Percentiles rank a stretch among this genome's conserved stretches.
phyloP scores from a whole-genome alignment of 1,139 yeast genomes.

The Taphrina pruni region DNA sequence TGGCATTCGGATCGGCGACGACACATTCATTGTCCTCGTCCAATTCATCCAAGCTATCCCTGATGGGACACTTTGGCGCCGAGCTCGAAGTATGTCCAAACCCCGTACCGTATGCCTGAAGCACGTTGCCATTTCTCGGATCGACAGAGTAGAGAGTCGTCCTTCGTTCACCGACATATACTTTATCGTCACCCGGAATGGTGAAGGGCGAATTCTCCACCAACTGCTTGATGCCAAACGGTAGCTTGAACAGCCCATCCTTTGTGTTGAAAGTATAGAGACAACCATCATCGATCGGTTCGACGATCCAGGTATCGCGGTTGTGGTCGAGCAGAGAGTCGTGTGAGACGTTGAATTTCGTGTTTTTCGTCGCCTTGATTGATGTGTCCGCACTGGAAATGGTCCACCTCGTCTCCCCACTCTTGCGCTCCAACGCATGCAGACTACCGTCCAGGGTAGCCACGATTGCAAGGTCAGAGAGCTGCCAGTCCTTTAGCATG shows the following conservation, averaged over 20 bases:
- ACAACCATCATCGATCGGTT: conserved; percentile 85
- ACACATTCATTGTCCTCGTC: conserved; percentile 47
- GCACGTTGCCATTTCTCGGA: conserved; percentile 75
- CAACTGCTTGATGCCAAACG: conserved; percentile 78
- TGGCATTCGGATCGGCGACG: conserved; percentile 28
- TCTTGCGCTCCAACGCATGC: conserved; percentile 77
- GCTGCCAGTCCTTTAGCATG: conserved; percentile 59
- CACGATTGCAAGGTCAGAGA: conserved; percentile 68
- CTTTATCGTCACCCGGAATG: conserved; percentile 77
- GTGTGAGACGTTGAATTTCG: conserved; percentile 1
- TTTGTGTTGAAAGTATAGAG: conserved; percentile 84
- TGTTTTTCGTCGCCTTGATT: conserved; percentile 5
- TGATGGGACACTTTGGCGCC: conserved; percentile 39
- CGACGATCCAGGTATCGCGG: conserved; percentile 75
- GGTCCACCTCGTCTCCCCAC: conserved; percentile 82
- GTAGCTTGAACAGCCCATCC: conserved; percentile 77
- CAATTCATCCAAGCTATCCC: conserved; percentile 44
- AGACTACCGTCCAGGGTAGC: conserved; percentile 89
- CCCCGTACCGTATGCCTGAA: conserved; percentile 67
- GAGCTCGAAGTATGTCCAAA: conserved; percentile 36
- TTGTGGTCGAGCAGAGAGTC: conserved; percentile 41
- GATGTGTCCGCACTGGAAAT: conserved; percentile 56
- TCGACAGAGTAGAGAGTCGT: conserved; percentile 80
- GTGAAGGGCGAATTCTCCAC: conserved; percentile 82
- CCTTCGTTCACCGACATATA: conserved; percentile 82